Conservation (phyloP, 169 alveolate genomes). For the Perkinsus olseni region DNA sequence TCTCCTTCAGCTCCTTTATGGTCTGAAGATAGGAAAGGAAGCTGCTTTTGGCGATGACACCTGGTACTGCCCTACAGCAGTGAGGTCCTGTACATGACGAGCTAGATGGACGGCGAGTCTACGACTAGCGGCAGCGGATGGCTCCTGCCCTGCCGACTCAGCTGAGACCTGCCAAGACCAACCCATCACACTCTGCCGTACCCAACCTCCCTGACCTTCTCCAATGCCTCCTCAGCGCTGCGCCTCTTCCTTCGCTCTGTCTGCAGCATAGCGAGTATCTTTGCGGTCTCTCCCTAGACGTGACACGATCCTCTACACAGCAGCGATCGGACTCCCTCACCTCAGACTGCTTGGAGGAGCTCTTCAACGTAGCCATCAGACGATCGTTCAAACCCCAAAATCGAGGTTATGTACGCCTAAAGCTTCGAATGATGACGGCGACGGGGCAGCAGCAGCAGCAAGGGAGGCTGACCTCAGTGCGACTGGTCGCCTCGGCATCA, state of each 20-base stretch:
- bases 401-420: not conserved
- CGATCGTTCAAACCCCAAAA: not conserved
- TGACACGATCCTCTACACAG: not conserved
- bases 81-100: not conserved
- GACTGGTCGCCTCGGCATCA: not conserved
- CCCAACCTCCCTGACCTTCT: not conserved
- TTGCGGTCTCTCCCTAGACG: not conserved
- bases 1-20: not conserved
- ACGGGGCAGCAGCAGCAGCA: not conserved
- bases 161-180: not conserved
- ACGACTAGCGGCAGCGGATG: not conserved
- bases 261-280: not conserved
- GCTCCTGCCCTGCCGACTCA: not conserved
- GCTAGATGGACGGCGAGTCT: not conserved
- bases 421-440: not conserved
- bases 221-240: not conserved
- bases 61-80: not conserved
- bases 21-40: not conserved
- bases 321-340: not conserved
- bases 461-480: not conserved
- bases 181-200: no score
- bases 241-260: not conserved
- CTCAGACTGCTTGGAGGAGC: not conserved
- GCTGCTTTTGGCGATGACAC: no score
- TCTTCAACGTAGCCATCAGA: not conserved